A percentile compares a stretch with the other conserved stretches of the same genome.
phyloP scores from a whole-genome alignment of 306 rosid species.

The Lathyrus tuberosus region DNA sequence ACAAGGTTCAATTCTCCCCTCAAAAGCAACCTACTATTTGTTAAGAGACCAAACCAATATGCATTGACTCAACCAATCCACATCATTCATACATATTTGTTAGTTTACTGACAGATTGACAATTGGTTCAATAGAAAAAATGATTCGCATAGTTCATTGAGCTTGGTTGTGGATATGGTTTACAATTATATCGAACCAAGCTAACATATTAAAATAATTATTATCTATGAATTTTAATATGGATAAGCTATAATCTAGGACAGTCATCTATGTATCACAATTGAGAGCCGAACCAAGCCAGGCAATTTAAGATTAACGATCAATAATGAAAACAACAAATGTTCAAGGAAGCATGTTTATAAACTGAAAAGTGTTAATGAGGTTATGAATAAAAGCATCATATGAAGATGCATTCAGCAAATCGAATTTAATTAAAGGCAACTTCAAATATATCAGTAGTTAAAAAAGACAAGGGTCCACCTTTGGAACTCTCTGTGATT shows the following conservation, averaged over 20 bases:
- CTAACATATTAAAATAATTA: conserved; percentile 11
- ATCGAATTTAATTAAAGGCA: conserved; percentile 18
- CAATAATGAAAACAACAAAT: not conserved
- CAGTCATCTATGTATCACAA: conserved; percentile 8
- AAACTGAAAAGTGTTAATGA: conserved; percentile 11
- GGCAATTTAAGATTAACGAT: conserved; percentile 4
- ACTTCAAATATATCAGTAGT: conserved; percentile 20
- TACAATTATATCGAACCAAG: not conserved
- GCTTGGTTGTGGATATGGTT: not conserved
- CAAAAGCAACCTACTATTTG: not conserved
- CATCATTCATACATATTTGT: not conserved
- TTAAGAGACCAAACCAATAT: not conserved
- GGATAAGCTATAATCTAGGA: not conserved
- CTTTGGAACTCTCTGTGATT: conserved; percentile 77
- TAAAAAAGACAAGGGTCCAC: conserved; percentile 41
- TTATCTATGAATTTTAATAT: conserved; percentile 1
- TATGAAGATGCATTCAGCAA: conserved; percentile 11
- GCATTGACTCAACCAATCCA: not conserved
- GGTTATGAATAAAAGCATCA: not conserved
- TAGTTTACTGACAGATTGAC: not conserved
- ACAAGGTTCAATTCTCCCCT: not conserved
- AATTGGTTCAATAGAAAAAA: not conserved
- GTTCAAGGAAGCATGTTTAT: conserved; percentile 12
- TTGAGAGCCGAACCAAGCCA: conserved; percentile 17
- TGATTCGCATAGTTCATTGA: not conserved